These are phyloP conservation scores for Colletotrichum theobromicola DNA, from an alignment of 2,329 filamentous ascomycete genomes.

Conservation along the genomic window DNA sequence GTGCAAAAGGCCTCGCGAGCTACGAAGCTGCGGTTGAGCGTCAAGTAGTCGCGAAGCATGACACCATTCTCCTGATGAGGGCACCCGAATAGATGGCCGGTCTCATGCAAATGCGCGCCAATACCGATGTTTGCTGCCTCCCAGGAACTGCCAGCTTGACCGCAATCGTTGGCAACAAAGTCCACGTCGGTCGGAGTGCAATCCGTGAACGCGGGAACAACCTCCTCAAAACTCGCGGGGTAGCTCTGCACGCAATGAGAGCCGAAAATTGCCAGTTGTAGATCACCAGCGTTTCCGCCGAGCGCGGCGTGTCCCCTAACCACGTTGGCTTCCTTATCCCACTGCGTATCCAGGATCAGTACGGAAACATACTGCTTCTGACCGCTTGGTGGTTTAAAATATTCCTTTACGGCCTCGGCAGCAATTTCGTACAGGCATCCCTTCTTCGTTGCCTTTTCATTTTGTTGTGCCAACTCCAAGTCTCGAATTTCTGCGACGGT, in stretches of 20 bases:
- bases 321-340: constrained; percentile 74
- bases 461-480: constrained; percentile 79
- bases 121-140: constrained; percentile 95
- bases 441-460: constrained; percentile 70
- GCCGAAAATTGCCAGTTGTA: constrained; percentile 88
- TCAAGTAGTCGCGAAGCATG: constrained; percentile 89
- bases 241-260: constrained; percentile 93
- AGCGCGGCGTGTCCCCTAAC: constrained; percentile 84
- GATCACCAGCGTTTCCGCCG: constrained; percentile 73
- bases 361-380: constrained; percentile 91
- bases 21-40: constrained; percentile 82
- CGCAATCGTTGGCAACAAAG: constrained; percentile 83
- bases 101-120: constrained; percentile 90
- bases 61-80: constrained; percentile 90
- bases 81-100: constrained; percentile 88
- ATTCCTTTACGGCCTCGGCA: constrained; percentile 74
- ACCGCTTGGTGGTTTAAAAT: constrained; percentile 76
- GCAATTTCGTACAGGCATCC: constrained; percentile 80
- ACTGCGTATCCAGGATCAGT: constrained; percentile 85
- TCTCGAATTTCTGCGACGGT: constrained; percentile 85
- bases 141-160: constrained; percentile 90
- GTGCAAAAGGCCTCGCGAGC: constrained; percentile 85
- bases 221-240: constrained; percentile 86
- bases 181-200: constrained; percentile 87
- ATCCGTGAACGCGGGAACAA: constrained; percentile 86